A percentile compares a stretch with the other conserved stretches of the same genome.
Conservation (phyloP, 2,329 filamentous ascomycete species). For the Trichoderma sp. region DNA sequence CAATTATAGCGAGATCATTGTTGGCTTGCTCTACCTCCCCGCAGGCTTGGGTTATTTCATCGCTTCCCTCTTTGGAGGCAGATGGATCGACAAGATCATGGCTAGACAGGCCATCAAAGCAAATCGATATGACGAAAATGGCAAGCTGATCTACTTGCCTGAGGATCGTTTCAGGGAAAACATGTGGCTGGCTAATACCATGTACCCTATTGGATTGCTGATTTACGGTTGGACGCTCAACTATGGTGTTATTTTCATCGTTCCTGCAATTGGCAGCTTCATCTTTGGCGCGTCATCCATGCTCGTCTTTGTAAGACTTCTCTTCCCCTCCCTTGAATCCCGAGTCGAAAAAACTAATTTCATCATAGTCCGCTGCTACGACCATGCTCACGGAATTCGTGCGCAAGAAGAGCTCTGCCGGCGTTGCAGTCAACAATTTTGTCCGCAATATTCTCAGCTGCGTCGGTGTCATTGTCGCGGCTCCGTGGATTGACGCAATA, state of each 20-base stretch:
- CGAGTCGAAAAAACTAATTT: neutral
- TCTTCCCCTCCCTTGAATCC: neutral
- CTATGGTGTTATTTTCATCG: constrained; percentile 63
- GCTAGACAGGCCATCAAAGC: constrained; percentile 68
- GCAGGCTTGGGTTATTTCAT: constrained; percentile 64
- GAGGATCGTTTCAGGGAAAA: constrained; percentile 84
- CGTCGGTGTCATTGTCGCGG: constrained; percentile 65
- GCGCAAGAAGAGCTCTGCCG: constrained; percentile 65
- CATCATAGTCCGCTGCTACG: constrained; percentile 54
- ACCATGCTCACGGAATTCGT: constrained; percentile 88
- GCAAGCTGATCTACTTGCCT: constrained; percentile 65
- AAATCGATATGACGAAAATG: constrained; percentile 63
- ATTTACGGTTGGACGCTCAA: constrained; percentile 75
- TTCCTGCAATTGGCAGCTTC: constrained; percentile 63
- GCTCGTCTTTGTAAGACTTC: constrained; percentile 64
- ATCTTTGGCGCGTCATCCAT: constrained; percentile 75
- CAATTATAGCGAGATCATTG: constrained; percentile 61
- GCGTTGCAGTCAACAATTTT: constrained; percentile 80
- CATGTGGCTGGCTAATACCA: constrained; percentile 67
- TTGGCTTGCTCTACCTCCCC: constrained; percentile 77
- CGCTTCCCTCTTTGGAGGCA: constrained; percentile 24
- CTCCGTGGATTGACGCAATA: constrained; percentile 67
- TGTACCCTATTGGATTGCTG: constrained; percentile 69
- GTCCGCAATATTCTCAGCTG: constrained; percentile 75
- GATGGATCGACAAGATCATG: constrained; percentile 82